Evolutionary conservation across 805 yeast genomes (phyloP), one percentile per base, ranked within the genome.

Genomic region (Kodamaea hsintzibuensis): DNA sequence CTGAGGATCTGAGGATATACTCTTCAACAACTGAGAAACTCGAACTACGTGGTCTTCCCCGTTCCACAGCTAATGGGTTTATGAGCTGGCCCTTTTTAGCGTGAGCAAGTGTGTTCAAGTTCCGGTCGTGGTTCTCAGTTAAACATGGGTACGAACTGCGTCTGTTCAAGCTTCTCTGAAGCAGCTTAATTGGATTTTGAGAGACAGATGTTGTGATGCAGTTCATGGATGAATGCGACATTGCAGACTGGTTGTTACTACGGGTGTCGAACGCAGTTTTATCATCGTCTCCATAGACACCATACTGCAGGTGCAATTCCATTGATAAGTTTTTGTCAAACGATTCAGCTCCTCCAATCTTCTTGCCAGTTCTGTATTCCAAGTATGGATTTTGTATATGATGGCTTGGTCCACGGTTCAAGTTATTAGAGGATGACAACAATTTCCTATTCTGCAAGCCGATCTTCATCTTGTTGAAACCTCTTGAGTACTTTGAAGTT

Each of bases 121-220:
- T 68, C 14, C 54, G 51, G 19, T 65, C 67, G 2, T 45, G 22
- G 43, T 48, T 48, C n/a, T 45, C 52, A 40, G 44, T 40, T 17
- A 40, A 17, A 3, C 57, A 61, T 1, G 79, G 78, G 45, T 37
- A 72, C 1, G 79, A 73, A 52, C 65, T 71, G 49, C 80, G 63
- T 33, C 80, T 56, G 52, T 67, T 68, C 57, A 72, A 61, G 8
- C 47, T 44, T 14, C 43, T 33, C 13, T 55, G 61, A 49, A 64
- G 59, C 17, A 43, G 38, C 47, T 50, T 25, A 22, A 61, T 43
- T 13, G 59, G 56, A 39, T 51, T 49, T 7, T 27, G 42, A 19
- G 7, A 19, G 7, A 40, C 17, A 16, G 27, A 17, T 10, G 44
- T 5, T 10, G 44, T 13, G 16, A 22, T 16, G 30, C 49, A 47